A percentile compares a stretch with the other conserved stretches of the same genome.
These are phyloP conservation scores for Maudiozyma saulgeensis DNA, from an alignment of 805 yeast genomes.

Conservation along the genomic window DNA sequence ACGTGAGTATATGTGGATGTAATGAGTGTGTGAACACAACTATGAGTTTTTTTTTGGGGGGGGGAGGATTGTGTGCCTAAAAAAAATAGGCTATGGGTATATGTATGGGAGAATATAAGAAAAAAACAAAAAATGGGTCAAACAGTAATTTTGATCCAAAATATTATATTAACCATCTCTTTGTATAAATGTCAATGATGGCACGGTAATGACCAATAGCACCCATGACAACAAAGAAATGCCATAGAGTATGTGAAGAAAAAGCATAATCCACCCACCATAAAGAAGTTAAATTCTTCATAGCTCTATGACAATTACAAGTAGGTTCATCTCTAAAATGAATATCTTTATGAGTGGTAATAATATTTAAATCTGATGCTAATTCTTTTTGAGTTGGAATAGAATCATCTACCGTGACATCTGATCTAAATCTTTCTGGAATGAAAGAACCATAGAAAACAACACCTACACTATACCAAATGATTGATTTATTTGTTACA, in stretches of 20 bases:
- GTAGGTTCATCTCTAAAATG: conserved; percentile 38
- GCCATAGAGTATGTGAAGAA: conserved; percentile 90
- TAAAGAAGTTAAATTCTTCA: not conserved
- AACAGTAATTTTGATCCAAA: too few relatives aligned
- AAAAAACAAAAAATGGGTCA: too few relatives aligned
- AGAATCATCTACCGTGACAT: conserved; percentile 44
- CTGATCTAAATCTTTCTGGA: conserved; percentile 82
- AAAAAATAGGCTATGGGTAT: not conserved
- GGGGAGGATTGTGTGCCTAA: not conserved
- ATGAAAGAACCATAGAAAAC: conserved; percentile 77
- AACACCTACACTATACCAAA: conserved; percentile 75
- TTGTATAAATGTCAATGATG: conserved; percentile 57
- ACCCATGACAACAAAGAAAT: conserved; percentile 79
- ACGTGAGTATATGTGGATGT: too few relatives aligned
- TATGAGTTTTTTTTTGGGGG: too few relatives aligned
- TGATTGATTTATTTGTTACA: conserved; percentile 50
- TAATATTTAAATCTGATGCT: conserved; percentile 22
- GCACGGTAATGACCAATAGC: conserved; percentile 83
- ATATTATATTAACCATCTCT: conserved; percentile 19
- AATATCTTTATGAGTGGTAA: conserved; percentile 23
- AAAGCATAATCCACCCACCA: conserved; percentile 81
- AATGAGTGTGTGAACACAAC: too few relatives aligned
- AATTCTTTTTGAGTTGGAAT: conserved; percentile 31
- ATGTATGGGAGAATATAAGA: not conserved
- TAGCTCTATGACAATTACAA: not conserved